A percentile compares a stretch with the other conserved stretches of the same genome.
These are phyloP conservation scores for Mycosphaerella arachidis DNA, from an alignment of 2,329 filamentous ascomycete genomes.

Conservation along the genomic window DNA sequence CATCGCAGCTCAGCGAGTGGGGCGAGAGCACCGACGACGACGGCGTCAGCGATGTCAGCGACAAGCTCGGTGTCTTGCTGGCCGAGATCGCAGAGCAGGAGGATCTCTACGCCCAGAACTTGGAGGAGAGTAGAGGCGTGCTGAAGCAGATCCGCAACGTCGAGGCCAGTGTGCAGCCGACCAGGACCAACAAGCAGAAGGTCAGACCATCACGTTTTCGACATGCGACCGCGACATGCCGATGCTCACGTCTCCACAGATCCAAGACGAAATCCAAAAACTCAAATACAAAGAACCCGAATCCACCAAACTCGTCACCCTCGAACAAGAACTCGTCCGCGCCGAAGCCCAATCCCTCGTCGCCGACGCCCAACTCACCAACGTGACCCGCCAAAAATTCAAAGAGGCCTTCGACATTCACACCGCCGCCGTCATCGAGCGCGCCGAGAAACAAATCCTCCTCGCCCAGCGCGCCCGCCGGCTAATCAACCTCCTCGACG, in stretches of 20 bases:
- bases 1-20: constrained; percentile 91
- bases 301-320: constrained; percentile 71
- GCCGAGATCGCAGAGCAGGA: constrained; percentile 94
- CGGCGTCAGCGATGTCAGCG: constrained; percentile 79
- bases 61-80: constrained; percentile 91
- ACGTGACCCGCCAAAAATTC: constrained; percentile 91
- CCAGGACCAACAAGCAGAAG: constrained; percentile 78
- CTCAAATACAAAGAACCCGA: constrained; percentile 89
- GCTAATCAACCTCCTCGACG: constrained; percentile 79
- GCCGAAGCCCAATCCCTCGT: constrained; percentile 95
- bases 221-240: not conserved
- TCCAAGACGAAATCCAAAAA: constrained; percentile 86
- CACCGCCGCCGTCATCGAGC: constrained; percentile 86
- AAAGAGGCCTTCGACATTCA: constrained; percentile 91
- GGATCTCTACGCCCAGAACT: constrained; percentile 74
- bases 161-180: constrained; percentile 90
- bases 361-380: constrained; percentile 92
- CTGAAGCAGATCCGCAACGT: constrained; percentile 94
- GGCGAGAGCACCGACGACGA: constrained; percentile 88
- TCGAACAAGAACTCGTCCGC: constrained; percentile 94
- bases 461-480: constrained; percentile 85
- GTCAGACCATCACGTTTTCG: constrained; percentile 27
- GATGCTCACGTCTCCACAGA: constrained; percentile 37
- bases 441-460: constrained; percentile 93
- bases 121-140: constrained; percentile 77